Percentiles rank a stretch among this genome's conserved stretches.
Evolutionary conservation across 176 grass and related monocot species (phyloP).

Genomic region (Avena sativa): DNA sequence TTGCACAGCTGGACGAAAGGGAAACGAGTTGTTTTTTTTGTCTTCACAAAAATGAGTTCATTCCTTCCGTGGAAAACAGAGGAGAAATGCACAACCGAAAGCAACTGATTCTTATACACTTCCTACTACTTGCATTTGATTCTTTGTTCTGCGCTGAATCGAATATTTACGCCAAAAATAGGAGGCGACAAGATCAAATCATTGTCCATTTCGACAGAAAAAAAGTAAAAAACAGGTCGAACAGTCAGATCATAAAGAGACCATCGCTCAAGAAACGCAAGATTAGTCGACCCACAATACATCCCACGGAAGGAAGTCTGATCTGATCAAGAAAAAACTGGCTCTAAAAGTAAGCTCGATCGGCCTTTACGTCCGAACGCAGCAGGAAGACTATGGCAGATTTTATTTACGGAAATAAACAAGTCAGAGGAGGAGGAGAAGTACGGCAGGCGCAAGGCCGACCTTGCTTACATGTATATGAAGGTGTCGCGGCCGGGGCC

Average conservation of each 20-base stretch:
- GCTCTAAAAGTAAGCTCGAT: not conserved
- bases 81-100: constrained; percentile 18
- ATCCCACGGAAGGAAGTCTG: too few relatives aligned
- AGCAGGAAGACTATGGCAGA: not conserved
- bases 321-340: not conserved
- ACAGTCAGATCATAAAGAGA: too few relatives aligned
- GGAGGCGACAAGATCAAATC: not conserved
- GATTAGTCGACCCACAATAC: too few relatives aligned
- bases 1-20: constrained; percentile 40
- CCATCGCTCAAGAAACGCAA: too few relatives aligned
- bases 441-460: not conserved
- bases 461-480: constrained; percentile 74
- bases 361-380: not conserved
- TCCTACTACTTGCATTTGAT: constrained; percentile 28
- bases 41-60: not conserved
- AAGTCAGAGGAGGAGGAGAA: not conserved
- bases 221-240: too few relatives aligned
- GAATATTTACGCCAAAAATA: not conserved
- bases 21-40: not conserved
- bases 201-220: not conserved
- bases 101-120: constrained; percentile 9
- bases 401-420: not conserved
- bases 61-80: not conserved
- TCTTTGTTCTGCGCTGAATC: not conserved
- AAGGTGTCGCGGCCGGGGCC: constrained; percentile 89